phyloP scores from a whole-genome alignment of 768 basidiomycete species.

The Fomitopsis serialis region DNA sequence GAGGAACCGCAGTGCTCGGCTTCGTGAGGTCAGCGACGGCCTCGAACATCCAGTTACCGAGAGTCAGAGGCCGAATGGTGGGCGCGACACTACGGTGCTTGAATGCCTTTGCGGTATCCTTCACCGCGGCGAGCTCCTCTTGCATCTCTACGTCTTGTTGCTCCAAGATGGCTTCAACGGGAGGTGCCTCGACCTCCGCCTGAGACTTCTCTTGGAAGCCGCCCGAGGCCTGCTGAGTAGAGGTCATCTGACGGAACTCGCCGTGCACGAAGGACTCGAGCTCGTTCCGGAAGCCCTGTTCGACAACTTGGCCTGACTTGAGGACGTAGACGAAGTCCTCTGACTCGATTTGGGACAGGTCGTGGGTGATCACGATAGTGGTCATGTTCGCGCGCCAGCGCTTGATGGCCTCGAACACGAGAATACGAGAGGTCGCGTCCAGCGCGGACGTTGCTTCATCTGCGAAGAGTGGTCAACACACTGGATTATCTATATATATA shows the following conservation, averaged over 20 bases:
- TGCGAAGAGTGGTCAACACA: conserved; percentile 28
- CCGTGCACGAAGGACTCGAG: conserved; percentile 55
- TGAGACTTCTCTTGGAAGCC: conserved; percentile 42
- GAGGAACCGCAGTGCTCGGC: conserved; percentile 17
- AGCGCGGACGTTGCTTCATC: conserved; percentile 82
- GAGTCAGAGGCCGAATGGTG: conserved; percentile 48
- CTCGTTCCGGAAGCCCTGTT: conserved; percentile 84
- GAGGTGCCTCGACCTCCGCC: conserved; percentile 28
- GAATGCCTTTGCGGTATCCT: conserved; percentile 22
- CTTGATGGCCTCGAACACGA: conserved; percentile 73
- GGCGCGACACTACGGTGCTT: conserved; percentile 39
- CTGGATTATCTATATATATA: background rate
- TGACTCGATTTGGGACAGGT: conserved; percentile 72
- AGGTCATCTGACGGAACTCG: conserved; percentile 70
- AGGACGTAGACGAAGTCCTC: conserved; percentile 92
- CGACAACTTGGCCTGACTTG: conserved; percentile 70
- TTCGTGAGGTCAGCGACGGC: conserved; percentile 62
- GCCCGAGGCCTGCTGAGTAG: conserved; percentile 44
- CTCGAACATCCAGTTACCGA: conserved; percentile 85
- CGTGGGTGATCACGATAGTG: conserved; percentile 94
- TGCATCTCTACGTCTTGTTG: conserved; percentile 36
- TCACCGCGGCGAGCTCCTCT: conserved; percentile 19
- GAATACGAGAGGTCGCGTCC: conserved; percentile 80
- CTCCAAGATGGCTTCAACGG: conserved; percentile 44
- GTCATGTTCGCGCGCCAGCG: conserved; percentile 73